phyloP scores from a whole-genome alignment of 2,329 filamentous ascomycete species.

The Pseudogymnoascus verrucosus region DNA sequence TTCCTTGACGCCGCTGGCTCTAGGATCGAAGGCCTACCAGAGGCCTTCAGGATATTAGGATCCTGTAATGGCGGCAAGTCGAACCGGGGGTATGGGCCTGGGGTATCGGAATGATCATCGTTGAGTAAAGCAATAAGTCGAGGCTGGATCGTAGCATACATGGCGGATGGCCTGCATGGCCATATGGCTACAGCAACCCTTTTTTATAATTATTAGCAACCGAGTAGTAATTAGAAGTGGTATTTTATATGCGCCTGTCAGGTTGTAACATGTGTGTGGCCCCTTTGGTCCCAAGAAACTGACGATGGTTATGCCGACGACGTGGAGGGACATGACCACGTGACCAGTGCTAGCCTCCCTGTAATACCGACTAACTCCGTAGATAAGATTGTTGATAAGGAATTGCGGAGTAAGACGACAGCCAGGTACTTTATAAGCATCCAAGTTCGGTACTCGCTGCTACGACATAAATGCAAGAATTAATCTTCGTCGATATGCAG shows the following conservation, averaged over 20 bases:
- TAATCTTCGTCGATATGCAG: background rate
- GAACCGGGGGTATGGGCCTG: constrained; percentile 36
- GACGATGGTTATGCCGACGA: background rate
- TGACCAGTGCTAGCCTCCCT: background rate
- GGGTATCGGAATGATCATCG: constrained; percentile 30
- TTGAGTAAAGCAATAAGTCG: constrained; percentile 59
- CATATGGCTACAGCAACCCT: background rate
- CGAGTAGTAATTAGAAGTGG: background rate
- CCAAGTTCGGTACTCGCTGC: background rate
- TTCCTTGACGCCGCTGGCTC: constrained; percentile 36
- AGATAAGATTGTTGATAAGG: background rate
- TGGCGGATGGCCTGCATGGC: constrained; percentile 13
- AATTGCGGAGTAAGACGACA: constrained; percentile 8
- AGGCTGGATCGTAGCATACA: constrained; percentile 51
- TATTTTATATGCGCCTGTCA: background rate
- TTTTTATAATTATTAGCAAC: background rate
- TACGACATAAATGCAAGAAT: background rate
- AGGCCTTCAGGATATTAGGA: constrained; percentile 36
- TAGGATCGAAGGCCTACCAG: constrained; percentile 39
- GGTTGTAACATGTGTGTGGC: background rate
- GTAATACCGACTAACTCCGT: background rate
- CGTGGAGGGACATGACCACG: background rate
- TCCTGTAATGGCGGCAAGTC: constrained; percentile 49
- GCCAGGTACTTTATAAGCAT: constrained; percentile 8
- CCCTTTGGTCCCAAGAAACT: background rate